Evolutionary conservation across 2,329 filamentous ascomycete species (phyloP).

Genomic region (Aspergillus awamori): DNA sequence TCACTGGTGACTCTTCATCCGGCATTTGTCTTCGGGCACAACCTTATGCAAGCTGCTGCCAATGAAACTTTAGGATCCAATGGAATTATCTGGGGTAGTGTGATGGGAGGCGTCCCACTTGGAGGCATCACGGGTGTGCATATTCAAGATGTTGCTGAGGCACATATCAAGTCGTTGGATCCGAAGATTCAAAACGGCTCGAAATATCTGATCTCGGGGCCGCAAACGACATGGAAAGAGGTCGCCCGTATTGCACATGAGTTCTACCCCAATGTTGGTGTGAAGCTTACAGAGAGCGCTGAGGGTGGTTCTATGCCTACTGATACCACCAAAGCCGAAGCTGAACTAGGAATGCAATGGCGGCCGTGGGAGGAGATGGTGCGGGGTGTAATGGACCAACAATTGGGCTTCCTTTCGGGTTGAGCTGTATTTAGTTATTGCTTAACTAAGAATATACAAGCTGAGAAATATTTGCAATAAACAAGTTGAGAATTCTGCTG

Average conservation of each 20-base stretch:
- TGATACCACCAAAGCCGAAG: conserved; percentile 24
- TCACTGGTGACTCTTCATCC: conserved; percentile 29
- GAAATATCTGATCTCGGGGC: conserved; percentile 23
- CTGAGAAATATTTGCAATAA: too few species aligned
- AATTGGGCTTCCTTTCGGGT: conserved; percentile 18
- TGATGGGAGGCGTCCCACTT: conserved; percentile 19
- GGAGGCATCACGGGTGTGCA: conserved; percentile 21
- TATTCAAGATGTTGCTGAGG: conserved; percentile 31
- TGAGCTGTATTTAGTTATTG: too few species aligned
- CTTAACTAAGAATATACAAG: too few species aligned
- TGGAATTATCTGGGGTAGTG: conserved; percentile 16
- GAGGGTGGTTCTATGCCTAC: conserved; percentile 3
- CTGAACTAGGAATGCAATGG: conserved; percentile 28
- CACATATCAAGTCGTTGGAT: conserved; percentile 27
- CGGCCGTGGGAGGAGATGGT: conserved; percentile 24
- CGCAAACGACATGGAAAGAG: conserved; percentile 16
- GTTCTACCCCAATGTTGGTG: conserved; percentile 20
- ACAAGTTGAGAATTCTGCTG: too few species aligned
- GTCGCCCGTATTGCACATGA: conserved; percentile 20
- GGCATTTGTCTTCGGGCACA: conserved; percentile 26
- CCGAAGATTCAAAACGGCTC: conserved; percentile 22
- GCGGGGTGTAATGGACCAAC: conserved; percentile 27
- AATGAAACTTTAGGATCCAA: conserved; percentile 21
- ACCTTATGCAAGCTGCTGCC: conserved; percentile 24
- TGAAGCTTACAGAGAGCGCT: conserved; percentile 13